Conservation (phyloP, 1,284 basidiomycete genomes). For the Sphaerobolus stellatus region DNA sequence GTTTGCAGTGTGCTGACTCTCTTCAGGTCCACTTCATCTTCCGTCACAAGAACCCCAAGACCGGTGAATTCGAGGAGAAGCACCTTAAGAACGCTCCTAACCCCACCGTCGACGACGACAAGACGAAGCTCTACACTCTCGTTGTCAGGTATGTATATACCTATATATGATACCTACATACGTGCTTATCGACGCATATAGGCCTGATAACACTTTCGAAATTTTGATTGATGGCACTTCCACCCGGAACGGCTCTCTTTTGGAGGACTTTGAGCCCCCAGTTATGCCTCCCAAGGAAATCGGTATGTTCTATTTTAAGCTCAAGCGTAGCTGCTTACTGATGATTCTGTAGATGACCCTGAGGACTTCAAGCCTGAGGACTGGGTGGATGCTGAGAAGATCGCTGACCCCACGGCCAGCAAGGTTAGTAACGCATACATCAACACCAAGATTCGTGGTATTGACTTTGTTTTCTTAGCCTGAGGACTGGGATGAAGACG, state of each 20-base stretch:
- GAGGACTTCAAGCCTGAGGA: slow-evolving; percentile 87
- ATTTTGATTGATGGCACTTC: slow-evolving; percentile 90
- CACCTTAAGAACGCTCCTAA: slow-evolving; percentile 83
- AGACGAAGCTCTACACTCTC: slow-evolving; percentile 93
- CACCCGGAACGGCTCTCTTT: slow-evolving; percentile 77
- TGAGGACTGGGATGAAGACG: slow-evolving; percentile 95
- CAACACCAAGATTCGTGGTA: not conserved
- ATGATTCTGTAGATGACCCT: slow-evolving; percentile 60
- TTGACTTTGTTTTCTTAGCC: slow-evolving; percentile 48
- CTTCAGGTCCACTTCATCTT: slow-evolving; percentile 92
- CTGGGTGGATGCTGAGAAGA: slow-evolving; percentile 92
- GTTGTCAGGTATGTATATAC: slow-evolving; percentile 70
- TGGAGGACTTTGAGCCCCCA: slow-evolving; percentile 94
- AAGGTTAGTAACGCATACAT: slow-evolving; percentile 51
- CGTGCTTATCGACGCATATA: slow-evolving; percentile 30
- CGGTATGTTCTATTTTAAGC: slow-evolving; percentile 29
- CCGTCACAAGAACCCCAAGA: slow-evolving; percentile 91
- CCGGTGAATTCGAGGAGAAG: slow-evolving; percentile 95
- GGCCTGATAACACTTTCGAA: slow-evolving; percentile 94
- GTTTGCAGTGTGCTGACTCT: not conserved
- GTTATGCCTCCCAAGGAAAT: slow-evolving; percentile 95
- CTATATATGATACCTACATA: slow-evolving; percentile 1
- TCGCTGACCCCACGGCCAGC: slow-evolving; percentile 79
- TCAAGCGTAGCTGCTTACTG: not conserved
- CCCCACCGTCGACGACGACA: slow-evolving; percentile 83